Evolutionary conservation across 495 filamentous ascomycete species (phyloP), one percentile per base, ranked within the genome.

Genomic region (Aspergillus panamensis): DNA sequence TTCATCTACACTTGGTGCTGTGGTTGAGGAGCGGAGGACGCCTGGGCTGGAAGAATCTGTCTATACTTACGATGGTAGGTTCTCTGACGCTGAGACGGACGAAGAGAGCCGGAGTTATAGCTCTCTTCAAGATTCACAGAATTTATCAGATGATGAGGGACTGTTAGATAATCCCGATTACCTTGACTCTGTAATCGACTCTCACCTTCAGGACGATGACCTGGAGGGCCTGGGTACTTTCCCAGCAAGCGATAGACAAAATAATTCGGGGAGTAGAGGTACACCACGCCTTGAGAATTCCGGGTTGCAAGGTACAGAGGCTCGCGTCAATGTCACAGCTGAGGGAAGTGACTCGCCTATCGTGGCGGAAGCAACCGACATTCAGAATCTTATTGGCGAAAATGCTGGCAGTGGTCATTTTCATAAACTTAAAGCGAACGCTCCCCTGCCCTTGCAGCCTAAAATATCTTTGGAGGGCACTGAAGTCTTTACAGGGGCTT

Each of bases 121-220:
- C 30, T 74, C 63, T 58, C 61, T 61, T 35, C 69, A 67, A 57
- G 72, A 72, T 40, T 74, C 68, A 29, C 68, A 61, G 21, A 32
- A 61, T 35, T 61, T 76, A 42, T 67, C 56, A 25, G 64, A 66
- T 49, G 68, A 72, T 58, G 71, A 74, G 33, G 72, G 66, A 30
- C 61, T 79, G 30, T 65, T 75, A 16, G 74, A 78, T 43, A 77
- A 79, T 51, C 79, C 80, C 2, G 73, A 63, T 6, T 81, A 80
- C 58, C 62, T 81, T 30, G 75, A 81, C 51, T 77, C 78, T 7
- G 73, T 80, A 7, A 75, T 78, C 19, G 71, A 77, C 55, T 71
- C 71, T 45, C 75, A 78, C n/a, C 67, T 75, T 57, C 71, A 77
- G 51, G 73, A 75, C 55, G 71, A 69, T 51, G 69, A 76, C 42